Conservation (phyloP, 2,329 filamentous ascomycete species). For the Hymenoscyphus albidus region DNA sequence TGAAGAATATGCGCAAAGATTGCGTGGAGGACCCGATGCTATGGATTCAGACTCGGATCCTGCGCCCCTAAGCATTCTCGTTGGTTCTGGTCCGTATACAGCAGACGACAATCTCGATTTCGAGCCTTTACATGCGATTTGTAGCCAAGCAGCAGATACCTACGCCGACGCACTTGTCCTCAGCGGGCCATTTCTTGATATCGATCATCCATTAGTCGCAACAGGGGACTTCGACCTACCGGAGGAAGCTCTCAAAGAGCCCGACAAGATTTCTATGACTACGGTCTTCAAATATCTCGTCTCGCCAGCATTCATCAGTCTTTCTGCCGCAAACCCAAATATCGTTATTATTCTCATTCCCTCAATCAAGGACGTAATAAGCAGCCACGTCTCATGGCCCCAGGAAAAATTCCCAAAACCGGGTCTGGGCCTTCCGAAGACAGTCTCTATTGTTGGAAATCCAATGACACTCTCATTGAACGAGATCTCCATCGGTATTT, state of each 20-base stretch:
- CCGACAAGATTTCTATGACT: conserved; percentile 73
- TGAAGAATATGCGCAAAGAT: conserved; percentile 63
- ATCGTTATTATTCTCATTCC: conserved; percentile 81
- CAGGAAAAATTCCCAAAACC: conserved; percentile 67
- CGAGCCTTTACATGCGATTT: conserved; percentile 78
- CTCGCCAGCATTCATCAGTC: conserved; percentile 65
- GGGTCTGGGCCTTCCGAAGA: conserved; percentile 74
- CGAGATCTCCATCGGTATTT: conserved; percentile 77
- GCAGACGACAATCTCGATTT: conserved; percentile 90
- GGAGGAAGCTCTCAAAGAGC: conserved; percentile 61
- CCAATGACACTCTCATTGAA: conserved; percentile 88
- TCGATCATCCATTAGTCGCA: conserved; percentile 84
- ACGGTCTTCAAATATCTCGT: conserved; percentile 83
- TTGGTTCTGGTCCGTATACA: conserved; percentile 86
- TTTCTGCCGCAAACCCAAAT: conserved; percentile 66
- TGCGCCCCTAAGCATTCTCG: conserved; percentile 69
- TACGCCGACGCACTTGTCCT: conserved; percentile 78
- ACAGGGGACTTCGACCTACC: conserved; percentile 75
- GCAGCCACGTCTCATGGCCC: conserved; percentile 83
- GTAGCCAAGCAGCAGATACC: conserved; percentile 68
- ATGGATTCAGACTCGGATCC: conserved; percentile 57
- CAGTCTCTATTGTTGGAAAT: conserved; percentile 76
- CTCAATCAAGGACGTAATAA: conserved; percentile 76
- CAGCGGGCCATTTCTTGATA: conserved; percentile 83
- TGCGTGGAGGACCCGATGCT: conserved; percentile 60